These are phyloP conservation scores for Plasmodium gonderi DNA, from an alignment of 169 alveolate genomes.

Conservation along the genomic window DNA sequence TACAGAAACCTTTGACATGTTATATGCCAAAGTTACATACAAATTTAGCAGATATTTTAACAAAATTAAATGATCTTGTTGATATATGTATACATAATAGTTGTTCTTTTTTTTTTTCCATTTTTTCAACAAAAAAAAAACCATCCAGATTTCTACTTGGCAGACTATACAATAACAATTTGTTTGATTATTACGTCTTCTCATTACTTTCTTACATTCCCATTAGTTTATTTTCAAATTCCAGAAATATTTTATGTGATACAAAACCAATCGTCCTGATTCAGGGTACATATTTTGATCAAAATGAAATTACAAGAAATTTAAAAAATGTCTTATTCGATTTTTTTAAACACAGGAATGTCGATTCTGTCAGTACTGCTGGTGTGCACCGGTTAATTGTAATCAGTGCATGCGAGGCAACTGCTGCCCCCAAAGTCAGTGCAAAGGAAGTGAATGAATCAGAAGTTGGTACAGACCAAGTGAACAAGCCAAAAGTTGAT, in stretches of 20 bases:
- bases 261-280: constrained; percentile 45
- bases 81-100: constrained; percentile 52
- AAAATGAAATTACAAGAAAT: constrained; percentile 17
- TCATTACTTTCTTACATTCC: constrained; percentile 29
- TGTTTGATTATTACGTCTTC: constrained; percentile 26
- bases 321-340: constrained; percentile 29
- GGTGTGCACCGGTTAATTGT: constrained; percentile 33
- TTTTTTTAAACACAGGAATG: constrained; percentile 50
- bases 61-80: constrained; percentile 8
- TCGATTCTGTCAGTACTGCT: background rate
- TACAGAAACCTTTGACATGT: constrained; percentile 50
- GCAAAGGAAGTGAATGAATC: background rate
- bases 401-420: constrained; percentile 2
- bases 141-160: constrained; percentile 58
- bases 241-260: constrained; percentile 22
- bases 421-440: background rate
- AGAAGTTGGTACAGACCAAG: background rate
- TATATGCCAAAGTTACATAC: constrained; percentile 53
- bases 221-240: background rate
- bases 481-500: background rate
- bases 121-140: constrained; percentile 45
- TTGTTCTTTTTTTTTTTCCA: constrained; percentile 37
- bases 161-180: constrained; percentile 24
- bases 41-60: background rate
- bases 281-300: constrained; percentile 38